Percentiles rank a stretch among this genome's conserved stretches.
Conservation (phyloP, 169 alveolate species). For the Cryptosporidium viatorum region DNA sequence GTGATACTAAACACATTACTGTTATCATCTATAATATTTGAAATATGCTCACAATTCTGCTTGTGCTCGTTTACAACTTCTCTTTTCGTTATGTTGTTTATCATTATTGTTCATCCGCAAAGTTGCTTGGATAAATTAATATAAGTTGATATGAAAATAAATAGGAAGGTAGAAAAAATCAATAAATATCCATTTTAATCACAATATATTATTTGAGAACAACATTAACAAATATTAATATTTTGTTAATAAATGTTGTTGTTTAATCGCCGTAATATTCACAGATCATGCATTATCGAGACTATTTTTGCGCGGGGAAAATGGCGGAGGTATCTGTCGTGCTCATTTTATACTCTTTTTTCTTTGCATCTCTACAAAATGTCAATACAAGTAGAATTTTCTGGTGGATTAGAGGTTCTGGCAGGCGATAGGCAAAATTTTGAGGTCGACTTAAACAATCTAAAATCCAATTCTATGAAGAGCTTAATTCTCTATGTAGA, state of each 20-base stretch:
- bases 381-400: conserved; percentile 28
- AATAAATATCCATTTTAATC: background rate
- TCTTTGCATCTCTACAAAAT: background rate
- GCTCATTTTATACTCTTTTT: background rate
- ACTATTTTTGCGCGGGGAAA: conserved; percentile 63
- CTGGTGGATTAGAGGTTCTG: conserved; percentile 63
- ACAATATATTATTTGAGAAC: background rate
- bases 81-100: background rate
- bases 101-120: background rate
- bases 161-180: background rate
- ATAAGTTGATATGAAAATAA: background rate
- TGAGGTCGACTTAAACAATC: conserved; percentile 2
- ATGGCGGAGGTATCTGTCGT: conserved; percentile 74
- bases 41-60: background rate
- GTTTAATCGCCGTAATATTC: background rate
- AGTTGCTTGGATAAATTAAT: background rate
- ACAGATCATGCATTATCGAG: conserved; percentile 75
- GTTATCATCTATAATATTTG: background rate
- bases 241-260: background rate
- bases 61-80: background rate
- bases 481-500: conserved; percentile 19
- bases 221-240: background rate
- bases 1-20: background rate
- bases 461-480: conserved; percentile 33
- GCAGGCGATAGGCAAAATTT: conserved; percentile 27